Conservation (phyloP, 768 basidiomycete genomes). For the Agrocybe praecox region DNA sequence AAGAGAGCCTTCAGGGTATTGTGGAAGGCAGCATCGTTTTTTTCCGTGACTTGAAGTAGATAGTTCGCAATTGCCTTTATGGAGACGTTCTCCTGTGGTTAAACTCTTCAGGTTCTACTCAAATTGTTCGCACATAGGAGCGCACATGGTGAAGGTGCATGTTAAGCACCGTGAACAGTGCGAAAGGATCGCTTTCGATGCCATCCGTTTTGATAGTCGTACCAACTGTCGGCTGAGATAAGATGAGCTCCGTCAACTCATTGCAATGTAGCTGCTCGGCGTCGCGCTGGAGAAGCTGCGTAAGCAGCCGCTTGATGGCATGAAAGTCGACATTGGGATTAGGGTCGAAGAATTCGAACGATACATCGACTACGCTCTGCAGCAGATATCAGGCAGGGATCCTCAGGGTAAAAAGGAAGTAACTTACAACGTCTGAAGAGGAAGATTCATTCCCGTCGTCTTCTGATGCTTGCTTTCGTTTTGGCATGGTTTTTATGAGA, state of each 20-base stretch:
- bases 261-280: conserved; percentile 71
- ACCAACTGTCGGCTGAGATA: conserved; percentile 75
- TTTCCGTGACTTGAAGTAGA: conserved; percentile 60
- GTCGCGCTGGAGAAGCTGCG: conserved; percentile 75
- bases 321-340: conserved; percentile 83
- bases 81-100: conserved; percentile 65
- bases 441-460: conserved; percentile 23
- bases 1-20: conserved; percentile 56
- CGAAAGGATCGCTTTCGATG: conserved; percentile 87
- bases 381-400: conserved; percentile 3
- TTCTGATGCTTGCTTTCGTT: conserved; percentile 29
- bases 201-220: conserved; percentile 94
- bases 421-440: conserved; percentile 26
- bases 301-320: conserved; percentile 75
- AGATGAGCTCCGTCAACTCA: conserved; percentile 78
- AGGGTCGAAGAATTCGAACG: conserved; percentile 94
- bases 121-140: conserved; percentile 3
- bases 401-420: background rate
- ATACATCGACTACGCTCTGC: conserved; percentile 69
- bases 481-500: conserved; percentile 24
- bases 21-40: conserved; percentile 51
- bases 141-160: conserved; percentile 59
- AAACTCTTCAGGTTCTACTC: background rate
- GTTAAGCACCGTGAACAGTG: conserved; percentile 83
- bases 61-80: conserved; percentile 75